A percentile compares a stretch with the other conserved stretches of the same genome.
Conservation (phyloP, 2,329 filamentous ascomycete species). For the Cladorrhinum sp. region DNA sequence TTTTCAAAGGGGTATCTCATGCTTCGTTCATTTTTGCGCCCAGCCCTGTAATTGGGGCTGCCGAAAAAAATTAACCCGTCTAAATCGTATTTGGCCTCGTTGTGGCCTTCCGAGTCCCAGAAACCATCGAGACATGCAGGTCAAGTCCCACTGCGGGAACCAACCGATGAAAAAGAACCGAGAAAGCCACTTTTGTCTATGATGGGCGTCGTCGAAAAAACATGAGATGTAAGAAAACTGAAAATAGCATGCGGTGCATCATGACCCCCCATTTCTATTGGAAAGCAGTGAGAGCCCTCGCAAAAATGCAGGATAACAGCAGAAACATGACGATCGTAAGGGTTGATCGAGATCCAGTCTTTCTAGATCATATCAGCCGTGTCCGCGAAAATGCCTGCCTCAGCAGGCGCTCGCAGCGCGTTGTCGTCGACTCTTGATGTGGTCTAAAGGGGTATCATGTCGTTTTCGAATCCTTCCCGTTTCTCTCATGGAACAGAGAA, state of each 20-base stretch:
- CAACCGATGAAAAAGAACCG: constrained; percentile 49
- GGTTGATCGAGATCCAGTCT: constrained; percentile 34
- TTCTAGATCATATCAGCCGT: constrained; percentile 32
- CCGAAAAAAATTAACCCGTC: constrained; percentile 30
- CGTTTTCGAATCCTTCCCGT: constrained; percentile 32
- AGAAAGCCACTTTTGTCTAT: constrained; percentile 69
- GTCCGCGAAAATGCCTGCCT: constrained; percentile 30
- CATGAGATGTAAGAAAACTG: constrained; percentile 18
- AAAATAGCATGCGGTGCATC: constrained; percentile 31
- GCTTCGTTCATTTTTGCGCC: constrained; percentile 25
- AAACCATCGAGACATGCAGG: constrained; percentile 19
- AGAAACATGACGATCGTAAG: constrained; percentile 41
- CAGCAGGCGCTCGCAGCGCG: constrained; percentile 29
- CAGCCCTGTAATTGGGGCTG: constrained; percentile 23
- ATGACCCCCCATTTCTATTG: constrained; percentile 37
- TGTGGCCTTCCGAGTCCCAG: neutral
- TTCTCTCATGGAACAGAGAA: constrained; percentile 33
- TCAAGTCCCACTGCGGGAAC: constrained; percentile 23
- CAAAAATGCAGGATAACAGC: constrained; percentile 35
- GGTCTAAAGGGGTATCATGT: constrained; percentile 41
- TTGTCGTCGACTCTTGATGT: constrained; percentile 30
- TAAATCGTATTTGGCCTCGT: constrained; percentile 21
- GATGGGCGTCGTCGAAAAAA: constrained; percentile 32
- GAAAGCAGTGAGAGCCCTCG: constrained; percentile 38
- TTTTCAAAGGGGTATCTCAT: constrained; percentile 32